Base-by-base conservation (phyloP, 1,284 basidiomycete genomes). In the Mycena sp. region DNA sequence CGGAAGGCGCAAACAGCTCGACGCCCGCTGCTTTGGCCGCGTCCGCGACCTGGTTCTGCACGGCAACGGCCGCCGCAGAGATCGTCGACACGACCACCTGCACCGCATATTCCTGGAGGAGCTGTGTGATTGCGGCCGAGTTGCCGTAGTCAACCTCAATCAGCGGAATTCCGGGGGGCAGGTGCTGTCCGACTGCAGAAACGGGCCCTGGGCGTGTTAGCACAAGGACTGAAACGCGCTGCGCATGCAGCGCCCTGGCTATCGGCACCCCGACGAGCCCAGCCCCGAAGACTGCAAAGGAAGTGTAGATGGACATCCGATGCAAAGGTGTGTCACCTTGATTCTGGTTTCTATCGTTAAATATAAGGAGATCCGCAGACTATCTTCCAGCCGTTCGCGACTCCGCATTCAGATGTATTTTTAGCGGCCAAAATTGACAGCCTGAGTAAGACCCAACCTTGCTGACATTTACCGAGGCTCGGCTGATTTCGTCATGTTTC, bases 1-100 rank as follows among this genome's bases (percentile, higher is more conserved):
- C 70, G 6, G 66, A 68, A 38, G 73, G 75, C 3, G 71, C 71
- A 51, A 76, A 77, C 2, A 76, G 60, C 60, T 69, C 65, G 28
- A 73, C 72, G 11, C 71, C 72, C 1, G 73, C 73, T 21, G 52
- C 58, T 52, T 70, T 72, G 4, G 75, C 72, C 0, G 73, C 71
- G 6, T 67, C 57, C 10, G 72, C 73, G 28, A 76, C 45, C 3
- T 45, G 16, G 12, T 52, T 62, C 51, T 77, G 74, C 5, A 64
- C 1, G 48, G 40, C 32, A 38, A 69, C 58, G n/a, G 68, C 50
- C 38, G 64, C 54, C 26, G 63, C 35, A 28, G 61, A 65, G 38
- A 72, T 25, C 5, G 71, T 71, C 12, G 68, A 70, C 3, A 72
- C 25, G 11, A 71, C 70, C 1, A 69, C 70, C 30, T 71, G 50